Evolutionary conservation across 2,329 filamentous ascomycete species (phyloP).

Genomic region (Endoconidiophora laricicola): DNA sequence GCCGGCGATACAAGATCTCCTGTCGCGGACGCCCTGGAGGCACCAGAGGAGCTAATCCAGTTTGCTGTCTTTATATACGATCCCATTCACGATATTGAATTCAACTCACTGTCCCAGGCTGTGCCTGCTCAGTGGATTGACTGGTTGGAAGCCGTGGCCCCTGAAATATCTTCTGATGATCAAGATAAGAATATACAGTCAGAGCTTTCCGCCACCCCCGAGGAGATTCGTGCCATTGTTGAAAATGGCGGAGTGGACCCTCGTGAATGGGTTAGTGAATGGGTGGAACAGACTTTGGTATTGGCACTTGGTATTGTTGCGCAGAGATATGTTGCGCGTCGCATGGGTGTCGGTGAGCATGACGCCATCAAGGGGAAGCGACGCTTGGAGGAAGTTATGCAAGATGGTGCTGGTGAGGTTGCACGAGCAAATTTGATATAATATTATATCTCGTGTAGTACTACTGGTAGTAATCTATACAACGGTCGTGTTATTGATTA

Average conservation of each 20-base stretch:
- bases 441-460: background rate
- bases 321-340: conserved; percentile 81
- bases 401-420: conserved; percentile 41
- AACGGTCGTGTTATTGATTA: too few relatives aligned
- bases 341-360: conserved; percentile 91
- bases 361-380: conserved; percentile 45
- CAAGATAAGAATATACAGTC: conserved; percentile 26
- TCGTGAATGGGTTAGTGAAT: conserved; percentile 92
- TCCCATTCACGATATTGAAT: conserved; percentile 80
- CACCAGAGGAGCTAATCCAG: conserved; percentile 44
- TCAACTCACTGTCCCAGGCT: conserved; percentile 64
- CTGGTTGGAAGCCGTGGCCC: conserved; percentile 62
- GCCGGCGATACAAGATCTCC: conserved; percentile 27
- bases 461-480: background rate
- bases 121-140: conserved; percentile 73
- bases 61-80: conserved; percentile 74
- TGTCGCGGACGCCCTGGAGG: conserved; percentile 27
- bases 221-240: conserved; percentile 77
- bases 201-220: conserved; percentile 29
- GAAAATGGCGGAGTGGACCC: conserved; percentile 64
- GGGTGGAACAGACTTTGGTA: conserved; percentile 76
- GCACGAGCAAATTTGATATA: conserved; percentile 40
- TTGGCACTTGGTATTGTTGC: conserved; percentile 73
- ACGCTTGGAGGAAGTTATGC: conserved; percentile 36
- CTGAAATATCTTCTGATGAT: conserved; percentile 18